Base-by-base conservation (phyloP, 306 rosid species). In the Pyrus betulifolia region DNA sequence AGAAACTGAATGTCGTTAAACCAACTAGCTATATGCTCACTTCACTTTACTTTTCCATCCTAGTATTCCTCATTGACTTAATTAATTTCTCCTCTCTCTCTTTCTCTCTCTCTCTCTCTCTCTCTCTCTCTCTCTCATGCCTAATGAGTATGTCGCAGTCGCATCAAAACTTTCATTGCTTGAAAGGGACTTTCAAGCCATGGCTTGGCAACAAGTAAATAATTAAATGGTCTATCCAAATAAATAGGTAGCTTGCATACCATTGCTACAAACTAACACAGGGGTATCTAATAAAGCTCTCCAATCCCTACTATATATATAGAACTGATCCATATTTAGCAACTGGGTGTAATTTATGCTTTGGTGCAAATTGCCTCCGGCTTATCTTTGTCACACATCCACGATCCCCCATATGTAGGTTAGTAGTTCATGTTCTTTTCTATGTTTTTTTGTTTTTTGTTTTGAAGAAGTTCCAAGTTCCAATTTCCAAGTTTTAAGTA, bases 11-110 rank as follows among this genome's bases (percentile, higher is more conserved):
- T 49, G 55, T 2, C 21, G 55, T 6, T 2, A 49, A 49, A 49
- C 21, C 8, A 15, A 49, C 0, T 49, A 7, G 15, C 4, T 3
- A 12, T 46, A 46, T 14, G 2, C 6, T 5, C 17, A 14, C 18
- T 49, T 49, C 55, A 49, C 55, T 5, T 2, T 18, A 49, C 21
- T 49, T 46, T 49, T 49, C 55, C 17, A 49, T 46, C 77, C 83
- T 82, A 69, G 86, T 80, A 85, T 71, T 79, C 71, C 66, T 61
- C 79, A 49, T 49, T 49, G 55, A 49, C 55, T 49, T 15, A 49
- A 49, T 49, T 49, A 49, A 49, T 15, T 49, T 49, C 55, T 49
- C 6, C 3, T 49, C 8, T 49, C 17, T 18, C 0, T 49, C 55
- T n/a, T n/a, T n/a, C n/a, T n/a, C n/a, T n/a, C n/a, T 6, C 5